Conservation (phyloP, 345 rosid genomes). For the Populus alba region DNA sequence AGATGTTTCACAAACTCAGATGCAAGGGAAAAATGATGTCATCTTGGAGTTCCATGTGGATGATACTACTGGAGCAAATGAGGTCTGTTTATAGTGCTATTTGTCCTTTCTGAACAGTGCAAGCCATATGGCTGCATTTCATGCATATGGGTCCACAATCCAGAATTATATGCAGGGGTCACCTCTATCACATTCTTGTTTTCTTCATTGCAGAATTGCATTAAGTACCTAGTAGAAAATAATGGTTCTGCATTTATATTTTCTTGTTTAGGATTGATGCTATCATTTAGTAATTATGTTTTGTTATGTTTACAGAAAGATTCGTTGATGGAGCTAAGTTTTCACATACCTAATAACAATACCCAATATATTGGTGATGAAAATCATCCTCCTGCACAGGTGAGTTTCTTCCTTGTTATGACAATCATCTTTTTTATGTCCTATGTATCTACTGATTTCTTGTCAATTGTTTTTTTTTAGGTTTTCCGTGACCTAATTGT, state of each 20-base stretch:
- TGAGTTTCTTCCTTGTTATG: conserved; percentile 26
- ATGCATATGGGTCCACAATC: background rate
- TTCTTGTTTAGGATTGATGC: background rate
- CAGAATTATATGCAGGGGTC: background rate
- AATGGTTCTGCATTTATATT: background rate
- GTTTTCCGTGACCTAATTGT: conserved; percentile 72
- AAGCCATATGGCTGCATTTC: background rate
- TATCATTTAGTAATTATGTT: conserved; percentile 1
- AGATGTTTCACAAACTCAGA: conserved; percentile 85
- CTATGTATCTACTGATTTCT: background rate
- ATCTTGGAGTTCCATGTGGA: conserved; percentile 92
- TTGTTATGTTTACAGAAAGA: conserved; percentile 61
- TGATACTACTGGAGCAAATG: conserved; percentile 97
- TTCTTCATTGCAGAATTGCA: background rate
- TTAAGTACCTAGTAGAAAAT: background rate
- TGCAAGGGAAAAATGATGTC: conserved; percentile 94
- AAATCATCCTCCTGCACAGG: conserved; percentile 84
- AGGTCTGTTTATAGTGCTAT: conserved; percentile 40
- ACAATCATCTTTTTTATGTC: background rate
- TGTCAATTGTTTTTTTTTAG: conserved; percentile 30
- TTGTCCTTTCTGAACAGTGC: background rate
- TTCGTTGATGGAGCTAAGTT: conserved; percentile 92
- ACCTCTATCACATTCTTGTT: background rate
- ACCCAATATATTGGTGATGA: conserved; percentile 95
- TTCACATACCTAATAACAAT: conserved; percentile 82